Percentiles rank a stretch among this genome's conserved stretches.
These are phyloP conservation scores for Grammothele lineata DNA, from an alignment of 768 basidiomycete species.

Conservation along the genomic window DNA sequence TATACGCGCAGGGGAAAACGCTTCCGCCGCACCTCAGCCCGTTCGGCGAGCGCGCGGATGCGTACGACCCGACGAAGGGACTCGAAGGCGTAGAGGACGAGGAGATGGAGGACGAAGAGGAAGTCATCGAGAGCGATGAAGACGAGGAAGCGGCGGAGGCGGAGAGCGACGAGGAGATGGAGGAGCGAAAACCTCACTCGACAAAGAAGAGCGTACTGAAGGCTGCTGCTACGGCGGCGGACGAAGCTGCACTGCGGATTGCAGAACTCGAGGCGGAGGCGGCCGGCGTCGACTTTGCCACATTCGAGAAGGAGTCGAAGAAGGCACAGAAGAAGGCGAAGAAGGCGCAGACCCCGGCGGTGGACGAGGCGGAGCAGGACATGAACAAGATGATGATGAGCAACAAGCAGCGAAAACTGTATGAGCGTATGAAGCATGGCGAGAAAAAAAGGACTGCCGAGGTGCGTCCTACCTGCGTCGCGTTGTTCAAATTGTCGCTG, in stretches of 20 bases:
- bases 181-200: conserved; percentile 9
- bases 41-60: conserved; percentile 78
- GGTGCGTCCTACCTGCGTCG: conserved; percentile 47
- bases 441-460: conserved; percentile 72
- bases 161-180: conserved; percentile 26
- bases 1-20: conserved; percentile 78
- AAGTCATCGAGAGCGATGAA: conserved; percentile 30
- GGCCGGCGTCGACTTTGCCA: conserved; percentile 73
- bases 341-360: conserved; percentile 29
- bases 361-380: conserved; percentile 53
- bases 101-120: conserved; percentile 30
- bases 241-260: conserved; percentile 69
- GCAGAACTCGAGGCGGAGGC: conserved; percentile 93
- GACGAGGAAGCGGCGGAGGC: conserved; percentile 16
- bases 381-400: conserved; percentile 99
- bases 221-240: conserved; percentile 37
- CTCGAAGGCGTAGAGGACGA: conserved; percentile 31
- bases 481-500: neutral
- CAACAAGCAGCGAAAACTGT: conserved; percentile 89
- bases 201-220: conserved; percentile 27
- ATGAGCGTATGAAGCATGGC: conserved; percentile 89
- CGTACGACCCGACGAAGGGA: conserved; percentile 61
- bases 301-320: conserved; percentile 73
- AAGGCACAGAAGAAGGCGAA: conserved; percentile 47
- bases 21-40: conserved; percentile 96